A percentile compares a stretch with the other conserved stretches of the same genome.
phyloP scores from a whole-genome alignment of 805 yeast genomes.

The Nakazawaea ambrosiae region DNA sequence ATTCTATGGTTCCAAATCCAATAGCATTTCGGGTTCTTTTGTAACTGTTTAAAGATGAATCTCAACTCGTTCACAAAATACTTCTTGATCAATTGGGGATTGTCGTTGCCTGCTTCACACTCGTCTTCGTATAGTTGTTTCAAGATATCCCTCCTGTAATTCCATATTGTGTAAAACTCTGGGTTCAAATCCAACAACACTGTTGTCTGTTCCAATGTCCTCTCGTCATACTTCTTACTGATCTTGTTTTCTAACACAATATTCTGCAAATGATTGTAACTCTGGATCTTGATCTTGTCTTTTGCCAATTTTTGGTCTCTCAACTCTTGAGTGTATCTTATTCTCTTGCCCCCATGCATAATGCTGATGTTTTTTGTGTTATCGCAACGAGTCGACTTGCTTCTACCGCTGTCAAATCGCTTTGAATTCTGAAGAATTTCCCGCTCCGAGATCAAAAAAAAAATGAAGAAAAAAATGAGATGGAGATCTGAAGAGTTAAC shows the following conservation, averaged over 20 bases:
- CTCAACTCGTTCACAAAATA: conserved; percentile 49
- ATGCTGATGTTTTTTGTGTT: too few species aligned
- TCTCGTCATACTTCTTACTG: conserved; percentile 22
- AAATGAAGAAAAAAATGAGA: too few species aligned
- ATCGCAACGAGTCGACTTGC: too few species aligned
- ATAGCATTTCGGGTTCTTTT: conserved; percentile 77
- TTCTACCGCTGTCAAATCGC: too few species aligned
- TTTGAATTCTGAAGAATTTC: too few species aligned
- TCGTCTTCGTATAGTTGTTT: conserved; percentile 20
- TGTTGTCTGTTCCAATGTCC: conserved; percentile 47
- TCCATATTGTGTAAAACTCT: conserved; percentile 88
- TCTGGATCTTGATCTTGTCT: conserved; percentile 56
- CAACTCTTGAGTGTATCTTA: conserved; percentile 49
- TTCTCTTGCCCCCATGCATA: conserved; percentile 67
- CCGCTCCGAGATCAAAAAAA: too few species aligned
- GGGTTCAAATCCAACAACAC: conserved; percentile 63
- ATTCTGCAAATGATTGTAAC: conserved; percentile 41
- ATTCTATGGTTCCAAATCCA: conserved; percentile 95
- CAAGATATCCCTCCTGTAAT: conserved; percentile 73
- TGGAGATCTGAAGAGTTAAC: too few species aligned
- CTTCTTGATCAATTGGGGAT: conserved; percentile 12
- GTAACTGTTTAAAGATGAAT: conserved; percentile 52
- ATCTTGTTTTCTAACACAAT: conserved; percentile 32
- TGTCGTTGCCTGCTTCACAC: conserved; percentile 7
- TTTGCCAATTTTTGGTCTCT: conserved; percentile 38